Evolutionary conservation across 2,329 filamentous ascomycete genomes (phyloP).

Genomic region (Coniella lustricola): DNA sequence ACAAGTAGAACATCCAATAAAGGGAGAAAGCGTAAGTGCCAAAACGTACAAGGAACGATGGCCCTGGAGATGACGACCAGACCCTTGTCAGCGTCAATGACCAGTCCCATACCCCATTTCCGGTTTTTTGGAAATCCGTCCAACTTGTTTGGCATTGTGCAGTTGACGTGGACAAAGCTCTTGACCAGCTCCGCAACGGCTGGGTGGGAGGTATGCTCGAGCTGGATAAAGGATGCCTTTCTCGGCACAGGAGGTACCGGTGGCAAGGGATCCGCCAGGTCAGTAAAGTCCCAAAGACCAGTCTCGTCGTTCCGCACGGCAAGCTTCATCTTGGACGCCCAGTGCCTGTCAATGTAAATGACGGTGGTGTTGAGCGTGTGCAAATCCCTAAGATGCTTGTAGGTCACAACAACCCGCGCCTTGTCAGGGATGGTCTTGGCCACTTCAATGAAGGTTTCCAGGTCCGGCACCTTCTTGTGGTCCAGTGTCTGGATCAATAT

Average conservation of each 20-base stretch:
- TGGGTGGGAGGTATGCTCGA: constrained; percentile 80
- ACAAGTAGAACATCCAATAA: not conserved
- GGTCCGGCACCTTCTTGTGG: constrained; percentile 81
- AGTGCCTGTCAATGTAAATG: constrained; percentile 88
- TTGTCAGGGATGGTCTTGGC: constrained; percentile 79
- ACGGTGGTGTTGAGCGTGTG: constrained; percentile 93
- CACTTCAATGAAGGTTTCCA: constrained; percentile 84
- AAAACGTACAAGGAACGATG: constrained; percentile 59
- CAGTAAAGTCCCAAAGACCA: constrained; percentile 90
- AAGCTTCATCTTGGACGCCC: constrained; percentile 90
- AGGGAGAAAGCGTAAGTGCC: not conserved
- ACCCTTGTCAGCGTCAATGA: constrained; percentile 95
- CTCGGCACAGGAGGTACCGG: constrained; percentile 63
- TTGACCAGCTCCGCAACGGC: constrained; percentile 89
- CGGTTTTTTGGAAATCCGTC: constrained; percentile 95
- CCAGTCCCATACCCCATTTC: constrained; percentile 90
- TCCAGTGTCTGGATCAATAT: constrained; percentile 93
- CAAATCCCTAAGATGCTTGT: constrained; percentile 85
- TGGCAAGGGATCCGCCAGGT: constrained; percentile 74
- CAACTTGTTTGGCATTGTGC: constrained; percentile 89
- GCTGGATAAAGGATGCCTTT: constrained; percentile 84
- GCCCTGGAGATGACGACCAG: constrained; percentile 90
- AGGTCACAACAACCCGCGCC: constrained; percentile 84
- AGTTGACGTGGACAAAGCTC: constrained; percentile 90
- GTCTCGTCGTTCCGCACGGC: constrained; percentile 84